Conservation (phyloP, 2,329 filamentous ascomycete genomes). For the Colletotrichum camelliae region DNA sequence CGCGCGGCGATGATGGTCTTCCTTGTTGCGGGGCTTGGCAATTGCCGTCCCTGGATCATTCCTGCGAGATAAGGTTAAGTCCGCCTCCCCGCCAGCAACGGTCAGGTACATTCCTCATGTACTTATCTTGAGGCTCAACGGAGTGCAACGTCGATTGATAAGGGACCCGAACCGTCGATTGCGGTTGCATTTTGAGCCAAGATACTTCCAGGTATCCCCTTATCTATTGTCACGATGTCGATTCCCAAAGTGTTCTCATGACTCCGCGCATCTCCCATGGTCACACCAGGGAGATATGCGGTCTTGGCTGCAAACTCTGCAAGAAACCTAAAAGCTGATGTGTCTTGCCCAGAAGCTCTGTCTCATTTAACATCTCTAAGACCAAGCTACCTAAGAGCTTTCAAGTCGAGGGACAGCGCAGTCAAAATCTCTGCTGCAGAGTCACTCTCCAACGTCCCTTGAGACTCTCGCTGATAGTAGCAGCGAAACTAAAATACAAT, state of each 20-base stretch:
- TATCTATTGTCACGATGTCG: not conserved
- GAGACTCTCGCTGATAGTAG: too few relatives aligned
- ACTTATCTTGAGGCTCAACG: conserved; percentile 5
- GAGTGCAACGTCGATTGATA: conserved; percentile 1
- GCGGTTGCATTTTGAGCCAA: not conserved
- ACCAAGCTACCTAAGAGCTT: too few relatives aligned
- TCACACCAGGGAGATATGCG: not conserved
- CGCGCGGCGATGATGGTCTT: conserved; percentile 6
- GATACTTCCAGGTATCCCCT: not conserved
- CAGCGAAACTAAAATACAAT: too few relatives aligned
- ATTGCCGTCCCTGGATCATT: not conserved
- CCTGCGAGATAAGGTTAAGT: conserved; percentile 17
- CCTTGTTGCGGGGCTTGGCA: conserved; percentile 15
- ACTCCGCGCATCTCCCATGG: not conserved
- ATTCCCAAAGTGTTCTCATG: not conserved
- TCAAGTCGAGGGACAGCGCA: too few relatives aligned
- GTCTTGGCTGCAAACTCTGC: too few relatives aligned
- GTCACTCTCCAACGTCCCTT: too few relatives aligned
- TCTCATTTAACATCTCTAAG: too few relatives aligned
- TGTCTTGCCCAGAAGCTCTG: too few relatives aligned
- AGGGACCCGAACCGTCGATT: not conserved
- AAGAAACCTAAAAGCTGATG: too few relatives aligned
- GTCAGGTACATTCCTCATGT: not conserved
- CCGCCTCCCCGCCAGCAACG: not conserved
- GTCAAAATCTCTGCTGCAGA: too few relatives aligned